Evolutionary conservation across 2,329 filamentous ascomycete species (phyloP), one percentile per base, ranked within the genome.

Genomic region (Exophiala sp.): DNA sequence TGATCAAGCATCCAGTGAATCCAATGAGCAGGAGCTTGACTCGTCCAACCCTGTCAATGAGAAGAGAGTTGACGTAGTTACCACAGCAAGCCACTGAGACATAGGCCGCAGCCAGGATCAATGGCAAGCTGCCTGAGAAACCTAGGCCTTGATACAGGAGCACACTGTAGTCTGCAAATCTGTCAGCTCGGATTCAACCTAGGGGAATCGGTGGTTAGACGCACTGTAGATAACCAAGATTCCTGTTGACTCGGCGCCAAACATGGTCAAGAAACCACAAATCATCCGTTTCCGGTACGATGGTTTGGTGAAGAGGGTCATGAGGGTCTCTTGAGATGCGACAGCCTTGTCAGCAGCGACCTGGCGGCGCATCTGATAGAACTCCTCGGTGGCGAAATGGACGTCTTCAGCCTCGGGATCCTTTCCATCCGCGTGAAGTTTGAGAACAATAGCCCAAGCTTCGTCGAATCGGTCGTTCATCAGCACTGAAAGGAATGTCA

Each of bases 391-490:
- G 16, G 47, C 47, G 18, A 35, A 50, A 11, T 21, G 14, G 2
- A 20, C 21, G 11, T 36, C 14, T 11, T n/a, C 29, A 21, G 39
- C 14, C 5, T 20, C 24, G 5, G 36, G n/a, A 5, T 9, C 9
- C 12, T 42, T n/a, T 18, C n/a, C 29, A 43, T 65, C 57, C 8
- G n/a, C 14, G 20, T 75, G 69, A 16, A 79, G 66, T 5, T 66
- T 66, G n/a, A 66, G 59, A 5, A 79, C 57, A 1, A 78, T 70
- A 10, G 62, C 47, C 63, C 70, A 74, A 0, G 78, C 77, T 52
- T 79, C 73, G 1, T 75, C 71, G 1, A 65, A 60, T 6, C 68
- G 68, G 0, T 74, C 76, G 50, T 77, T 73, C 0, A 71, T 70
- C 33, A 79, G 14, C 16, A 53, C 47, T 53, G 21, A 3, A 12